Evolutionary conservation across 73 alveolate genomes (phyloP), one percentile per base, ranked within the genome.

Genomic region (Stentor roeselii): DNA sequence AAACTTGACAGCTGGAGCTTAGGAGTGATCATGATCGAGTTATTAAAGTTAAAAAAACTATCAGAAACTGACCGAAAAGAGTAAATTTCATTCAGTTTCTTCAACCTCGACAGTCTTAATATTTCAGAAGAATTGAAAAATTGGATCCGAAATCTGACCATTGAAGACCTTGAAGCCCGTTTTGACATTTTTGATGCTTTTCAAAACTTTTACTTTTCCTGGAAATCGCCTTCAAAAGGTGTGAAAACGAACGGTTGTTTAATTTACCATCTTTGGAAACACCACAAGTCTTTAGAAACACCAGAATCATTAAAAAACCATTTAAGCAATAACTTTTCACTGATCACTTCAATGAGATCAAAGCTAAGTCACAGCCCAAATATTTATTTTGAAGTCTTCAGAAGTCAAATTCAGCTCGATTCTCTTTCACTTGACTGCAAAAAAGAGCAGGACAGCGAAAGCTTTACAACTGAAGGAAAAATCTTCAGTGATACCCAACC

Each of bases 371-470:
- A n/a, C n/a, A n/a, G n/a, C n/a, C n/a, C n/a, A n/a, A n/a, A n/a
- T n/a, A n/a, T n/a, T n/a, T n/a, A n/a, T n/a, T n/a, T n/a, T n/a
- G n/a, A n/a, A n/a, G n/a, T n/a, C n/a, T n/a, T n/a, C n/a, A n/a
- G n/a, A n/a, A n/a, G n/a, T n/a, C n/a, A 58, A 0, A 21, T 2
- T 58, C 74, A 21, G 35, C 74, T 32, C 14, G 80, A 67, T 2
- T n/a, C 15, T n/a, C 42, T 67, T 21, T 32, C 34, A 11, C 80
- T 27, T 27, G 80, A 67, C 21, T 30, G 21, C 11, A 67, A 32
- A 67, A 67, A 67, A 67, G 80, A 67, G 21, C 15, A 30, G 1
- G 80, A 67, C n/a, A 21, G 37, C n/a, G 80, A 32, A 67, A 32
- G 80, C n/a, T 30, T 21, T 36, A 40, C 34, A 0, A 67, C 41